These are phyloP conservation scores for Ceratobasidium sp. DNA, from an alignment of 1,284 basidiomycete genomes.

Conservation along the genomic window DNA sequence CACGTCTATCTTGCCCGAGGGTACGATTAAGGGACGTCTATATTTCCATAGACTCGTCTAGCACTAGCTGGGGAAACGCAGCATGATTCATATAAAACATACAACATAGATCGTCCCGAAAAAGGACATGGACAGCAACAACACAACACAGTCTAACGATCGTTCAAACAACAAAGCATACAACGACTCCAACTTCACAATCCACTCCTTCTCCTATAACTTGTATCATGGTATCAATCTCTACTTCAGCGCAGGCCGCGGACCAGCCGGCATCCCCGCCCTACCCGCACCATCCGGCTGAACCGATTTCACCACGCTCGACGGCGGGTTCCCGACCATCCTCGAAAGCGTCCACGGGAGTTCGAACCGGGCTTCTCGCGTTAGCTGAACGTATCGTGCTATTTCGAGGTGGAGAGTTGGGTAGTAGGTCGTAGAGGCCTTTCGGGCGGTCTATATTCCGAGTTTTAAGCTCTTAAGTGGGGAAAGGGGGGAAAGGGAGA, in stretches of 20 bases:
- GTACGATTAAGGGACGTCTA: no score
- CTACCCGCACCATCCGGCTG: neutral
- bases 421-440: slow-evolving; percentile 93
- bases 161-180: slow-evolving; percentile 1
- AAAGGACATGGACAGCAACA: neutral
- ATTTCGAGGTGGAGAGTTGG: slow-evolving; percentile 92
- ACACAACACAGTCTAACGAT: neutral
- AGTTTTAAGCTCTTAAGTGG: neutral
- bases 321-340: slow-evolving; percentile 76
- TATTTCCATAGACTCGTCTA: no score
- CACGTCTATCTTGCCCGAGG: no score
- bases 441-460: slow-evolving; percentile 80
- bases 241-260: slow-evolving; percentile 8
- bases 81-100: slow-evolving; percentile 2
- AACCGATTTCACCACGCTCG: slow-evolving; percentile 63
- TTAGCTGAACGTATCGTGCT: slow-evolving; percentile 81
- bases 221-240: neutral
- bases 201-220: neutral
- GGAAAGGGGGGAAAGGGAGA: neutral
- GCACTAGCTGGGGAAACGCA: neutral
- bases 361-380: slow-evolving; percentile 72
- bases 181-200: neutral
- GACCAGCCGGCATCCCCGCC: slow-evolving; percentile 21
- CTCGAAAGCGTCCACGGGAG: slow-evolving; percentile 80
- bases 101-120: slow-evolving; percentile 14